Evolutionary conservation across 2,329 filamentous ascomycete species (phyloP).

Genomic region (Talaromyces piceae): DNA sequence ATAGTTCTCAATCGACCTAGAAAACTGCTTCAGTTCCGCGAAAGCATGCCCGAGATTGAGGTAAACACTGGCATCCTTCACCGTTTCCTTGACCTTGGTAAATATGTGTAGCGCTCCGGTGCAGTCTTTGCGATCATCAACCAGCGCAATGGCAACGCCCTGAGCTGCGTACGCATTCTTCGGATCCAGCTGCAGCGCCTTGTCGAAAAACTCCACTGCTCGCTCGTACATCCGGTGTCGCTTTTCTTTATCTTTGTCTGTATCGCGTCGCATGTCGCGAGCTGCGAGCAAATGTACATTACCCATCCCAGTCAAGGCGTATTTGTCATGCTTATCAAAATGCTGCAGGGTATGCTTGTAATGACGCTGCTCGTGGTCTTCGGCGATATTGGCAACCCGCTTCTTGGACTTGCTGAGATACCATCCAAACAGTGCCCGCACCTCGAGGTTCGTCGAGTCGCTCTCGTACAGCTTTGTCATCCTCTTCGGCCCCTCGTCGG

Average conservation of each 20-base stretch:
- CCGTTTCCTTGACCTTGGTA: slow-evolving; percentile 79
- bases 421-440: slow-evolving; percentile 90
- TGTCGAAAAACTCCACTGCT: slow-evolving; percentile 97
- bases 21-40: slow-evolving; percentile 80
- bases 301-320: slow-evolving; percentile 92
- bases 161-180: slow-evolving; percentile 96
- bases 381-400: slow-evolving; percentile 67
- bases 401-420: slow-evolving; percentile 87
- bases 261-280: slow-evolving; percentile 87
- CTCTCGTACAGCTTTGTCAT: slow-evolving; percentile 80
- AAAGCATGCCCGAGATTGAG: slow-evolving; percentile 93
- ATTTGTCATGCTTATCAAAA: slow-evolving; percentile 96
- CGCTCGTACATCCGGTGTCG: slow-evolving; percentile 79
- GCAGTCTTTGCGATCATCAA: slow-evolving; percentile 90
- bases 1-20: slow-evolving; percentile 88
- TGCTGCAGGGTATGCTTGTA: slow-evolving; percentile 94
- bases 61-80: slow-evolving; percentile 81
- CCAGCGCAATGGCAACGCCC: slow-evolving; percentile 85
- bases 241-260: slow-evolving; percentile 85
- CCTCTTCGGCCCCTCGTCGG: slow-evolving; percentile 77
- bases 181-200: slow-evolving; percentile 87
- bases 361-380: slow-evolving; percentile 86
- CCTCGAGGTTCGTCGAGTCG: slow-evolving; percentile 78
- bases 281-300: slow-evolving; percentile 85
- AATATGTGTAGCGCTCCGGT: slow-evolving; percentile 78